Evolutionary conservation across 352 stramenopile species (phyloP).

Genomic region (Saprolegnia diclina): DNA sequence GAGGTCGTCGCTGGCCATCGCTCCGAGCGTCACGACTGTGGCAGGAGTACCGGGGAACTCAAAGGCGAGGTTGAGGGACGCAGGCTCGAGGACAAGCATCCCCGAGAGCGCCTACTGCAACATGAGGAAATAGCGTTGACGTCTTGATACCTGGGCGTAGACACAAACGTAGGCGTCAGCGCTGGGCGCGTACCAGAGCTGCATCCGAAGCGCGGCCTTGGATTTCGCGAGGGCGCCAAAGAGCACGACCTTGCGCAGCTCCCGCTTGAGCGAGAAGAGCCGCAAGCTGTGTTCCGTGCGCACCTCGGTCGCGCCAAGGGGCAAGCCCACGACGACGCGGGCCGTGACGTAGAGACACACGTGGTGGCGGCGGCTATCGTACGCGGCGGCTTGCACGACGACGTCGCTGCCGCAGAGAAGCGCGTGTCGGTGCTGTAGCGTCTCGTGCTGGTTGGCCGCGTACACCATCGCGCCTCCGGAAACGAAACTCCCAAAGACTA

Average conservation of each 20-base stretch:
- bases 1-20: slow-evolving; percentile 41
- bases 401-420: slow-evolving; percentile 46
- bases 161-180: slow-evolving; percentile 63
- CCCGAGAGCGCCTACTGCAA: slow-evolving; percentile 31
- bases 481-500: not conserved
- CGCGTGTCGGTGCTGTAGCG: slow-evolving; percentile 72
- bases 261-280: slow-evolving; percentile 63
- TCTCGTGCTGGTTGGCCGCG: slow-evolving; percentile 27
- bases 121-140: no score
- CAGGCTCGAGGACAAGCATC: slow-evolving; percentile 59
- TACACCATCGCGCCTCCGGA: slow-evolving; percentile 7
- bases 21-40: slow-evolving; percentile 41
- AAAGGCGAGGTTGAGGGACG: slow-evolving; percentile 49
- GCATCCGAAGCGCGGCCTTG: not conserved
- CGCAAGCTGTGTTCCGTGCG: slow-evolving; percentile 45
- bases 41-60: slow-evolving; percentile 40
- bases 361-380: slow-evolving; percentile 65
- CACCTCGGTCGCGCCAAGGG: slow-evolving; percentile 6
- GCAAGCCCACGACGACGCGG: slow-evolving; percentile 25
- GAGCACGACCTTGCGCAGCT: slow-evolving; percentile 53
- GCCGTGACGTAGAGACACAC: slow-evolving; percentile 55
- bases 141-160: slow-evolving; percentile 37
- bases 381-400: slow-evolving; percentile 45
- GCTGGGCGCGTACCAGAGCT: not conserved
- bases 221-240: slow-evolving; percentile 45